phyloP scores from a whole-genome alignment of 805 yeast species.

The Saccharomycopsis sp. region DNA sequence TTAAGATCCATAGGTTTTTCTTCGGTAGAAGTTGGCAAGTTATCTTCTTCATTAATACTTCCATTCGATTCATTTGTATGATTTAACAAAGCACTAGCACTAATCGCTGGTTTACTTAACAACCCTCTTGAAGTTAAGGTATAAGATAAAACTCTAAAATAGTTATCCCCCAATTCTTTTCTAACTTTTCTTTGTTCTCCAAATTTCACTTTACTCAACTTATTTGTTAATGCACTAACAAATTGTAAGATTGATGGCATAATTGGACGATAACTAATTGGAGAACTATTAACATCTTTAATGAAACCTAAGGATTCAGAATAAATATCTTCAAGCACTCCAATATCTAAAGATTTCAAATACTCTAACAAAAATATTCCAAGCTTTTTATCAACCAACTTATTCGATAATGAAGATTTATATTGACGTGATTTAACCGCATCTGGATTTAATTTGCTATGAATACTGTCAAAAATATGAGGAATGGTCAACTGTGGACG shows the following conservation, averaged over 20 bases:
- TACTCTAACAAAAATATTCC: conserved; percentile 51
- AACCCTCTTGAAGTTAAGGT: conserved; percentile 22
- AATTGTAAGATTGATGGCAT: conserved; percentile 46
- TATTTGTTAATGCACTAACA: conserved; percentile 40
- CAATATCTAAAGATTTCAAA: conserved; percentile 55
- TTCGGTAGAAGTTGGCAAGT: neutral
- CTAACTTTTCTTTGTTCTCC: conserved; percentile 50
- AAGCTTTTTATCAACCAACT: conserved; percentile 34
- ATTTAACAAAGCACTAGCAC: neutral
- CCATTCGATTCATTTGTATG: neutral
- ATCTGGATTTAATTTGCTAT: conserved; percentile 33
- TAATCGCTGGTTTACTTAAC: conserved; percentile 9
- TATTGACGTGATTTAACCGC: conserved; percentile 22
- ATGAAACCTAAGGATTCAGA: conserved; percentile 44
- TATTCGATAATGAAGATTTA: conserved; percentile 31
- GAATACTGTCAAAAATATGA: conserved; percentile 45
- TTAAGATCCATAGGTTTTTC: neutral
- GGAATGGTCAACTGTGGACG: conserved; percentile 69
- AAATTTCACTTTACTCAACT: conserved; percentile 46
- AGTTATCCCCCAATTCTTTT: conserved; percentile 41
- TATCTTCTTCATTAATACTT: neutral
- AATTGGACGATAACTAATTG: conserved; percentile 35
- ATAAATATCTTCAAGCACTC: conserved; percentile 76
- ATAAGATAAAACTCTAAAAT: conserved; percentile 24
- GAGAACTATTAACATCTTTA: conserved; percentile 43